phyloP scores from a whole-genome alignment of 495 filamentous ascomycete genomes.

The Copromyces sp. region DNA sequence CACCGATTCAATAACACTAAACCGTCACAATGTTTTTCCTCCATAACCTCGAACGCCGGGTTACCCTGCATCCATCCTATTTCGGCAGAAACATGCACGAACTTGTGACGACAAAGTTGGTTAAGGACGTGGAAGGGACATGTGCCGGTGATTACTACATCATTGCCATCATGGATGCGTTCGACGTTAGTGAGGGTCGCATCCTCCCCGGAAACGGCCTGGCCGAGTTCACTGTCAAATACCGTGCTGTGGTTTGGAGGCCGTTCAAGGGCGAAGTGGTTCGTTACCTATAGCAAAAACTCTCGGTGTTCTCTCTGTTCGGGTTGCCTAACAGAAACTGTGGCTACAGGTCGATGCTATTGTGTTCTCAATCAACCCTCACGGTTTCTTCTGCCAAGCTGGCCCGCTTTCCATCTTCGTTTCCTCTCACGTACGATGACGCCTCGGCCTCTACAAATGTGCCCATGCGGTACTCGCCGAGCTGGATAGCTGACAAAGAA shows the following conservation, averaged over 20 bases:
- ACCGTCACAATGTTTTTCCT: constrained; percentile 80
- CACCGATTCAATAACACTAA: not conserved
- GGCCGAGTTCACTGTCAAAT: constrained; percentile 89
- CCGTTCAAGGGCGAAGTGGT: constrained; percentile 96
- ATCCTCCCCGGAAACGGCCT: constrained; percentile 82
- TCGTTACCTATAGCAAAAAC: constrained; percentile 24
- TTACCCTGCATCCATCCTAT: constrained; percentile 91
- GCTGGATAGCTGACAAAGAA: not conserved
- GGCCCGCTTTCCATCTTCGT: constrained; percentile 87
- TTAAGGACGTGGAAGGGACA: constrained; percentile 87
- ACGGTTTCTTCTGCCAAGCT: constrained; percentile 86
- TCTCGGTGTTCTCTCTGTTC: not conserved
- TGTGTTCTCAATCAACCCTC: constrained; percentile 77
- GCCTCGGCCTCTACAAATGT: constrained; percentile 1
- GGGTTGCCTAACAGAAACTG: constrained; percentile 9
- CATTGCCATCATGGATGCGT: constrained; percentile 90
- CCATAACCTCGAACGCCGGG: constrained; percentile 83
- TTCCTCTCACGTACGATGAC: constrained; percentile 60
- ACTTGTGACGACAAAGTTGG: constrained; percentile 72
- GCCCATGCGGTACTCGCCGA: constrained; percentile 1
- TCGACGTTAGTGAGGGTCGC: constrained; percentile 81
- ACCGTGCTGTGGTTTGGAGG: constrained; percentile 92
- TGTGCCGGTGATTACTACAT: constrained; percentile 91
- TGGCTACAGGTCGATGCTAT: constrained; percentile 75
- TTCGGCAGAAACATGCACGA: constrained; percentile 87